Evolutionary conservation across 2,329 filamentous ascomycete species (phyloP).

Genomic region (Fusarium goolgardi): DNA sequence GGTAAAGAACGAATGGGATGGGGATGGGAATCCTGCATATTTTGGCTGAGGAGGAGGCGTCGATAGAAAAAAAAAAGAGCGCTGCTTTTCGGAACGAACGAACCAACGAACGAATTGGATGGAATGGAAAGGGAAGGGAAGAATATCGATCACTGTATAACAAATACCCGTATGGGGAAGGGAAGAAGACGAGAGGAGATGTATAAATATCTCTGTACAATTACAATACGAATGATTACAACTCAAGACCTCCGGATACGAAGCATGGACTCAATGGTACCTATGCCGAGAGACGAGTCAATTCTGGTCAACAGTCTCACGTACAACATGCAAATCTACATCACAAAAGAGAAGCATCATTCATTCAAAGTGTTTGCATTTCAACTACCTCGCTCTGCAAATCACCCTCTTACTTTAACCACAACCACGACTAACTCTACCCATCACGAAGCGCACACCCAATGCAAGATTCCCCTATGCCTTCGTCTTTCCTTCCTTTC

Average conservation of each 20-base stretch:
- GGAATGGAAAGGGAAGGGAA: neutral
- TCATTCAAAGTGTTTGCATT: conserved; percentile 47
- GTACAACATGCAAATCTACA: neutral
- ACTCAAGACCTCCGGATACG: neutral
- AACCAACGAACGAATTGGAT: neutral
- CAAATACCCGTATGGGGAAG: conserved; percentile 30
- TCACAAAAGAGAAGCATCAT: neutral
- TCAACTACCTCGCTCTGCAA: conserved; percentile 39
- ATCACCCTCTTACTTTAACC: conserved; percentile 23
- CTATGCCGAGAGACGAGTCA: neutral
- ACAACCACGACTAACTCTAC: conserved; percentile 23
- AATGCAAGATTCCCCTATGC: conserved; percentile 23
- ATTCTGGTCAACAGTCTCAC: neutral
- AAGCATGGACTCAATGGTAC: neutral
- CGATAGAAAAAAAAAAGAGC: conserved; percentile 33
- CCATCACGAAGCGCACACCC: conserved; percentile 39
- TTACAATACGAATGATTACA: conserved; percentile 37
- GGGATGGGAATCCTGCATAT: neutral
- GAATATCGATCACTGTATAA: conserved; percentile 35
- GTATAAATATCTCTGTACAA: conserved; percentile 47
- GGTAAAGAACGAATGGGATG: conserved; percentile 35
- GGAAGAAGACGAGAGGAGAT: conserved; percentile 23
- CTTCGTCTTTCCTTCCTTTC: conserved; percentile 17
- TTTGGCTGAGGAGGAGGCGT: conserved; percentile 17
- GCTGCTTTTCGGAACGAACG: conserved; percentile 30